Evolutionary conservation across 306 rosid genomes (phyloP), one percentile per base, ranked within the genome.

Genomic region (Vigna hirtella): DNA sequence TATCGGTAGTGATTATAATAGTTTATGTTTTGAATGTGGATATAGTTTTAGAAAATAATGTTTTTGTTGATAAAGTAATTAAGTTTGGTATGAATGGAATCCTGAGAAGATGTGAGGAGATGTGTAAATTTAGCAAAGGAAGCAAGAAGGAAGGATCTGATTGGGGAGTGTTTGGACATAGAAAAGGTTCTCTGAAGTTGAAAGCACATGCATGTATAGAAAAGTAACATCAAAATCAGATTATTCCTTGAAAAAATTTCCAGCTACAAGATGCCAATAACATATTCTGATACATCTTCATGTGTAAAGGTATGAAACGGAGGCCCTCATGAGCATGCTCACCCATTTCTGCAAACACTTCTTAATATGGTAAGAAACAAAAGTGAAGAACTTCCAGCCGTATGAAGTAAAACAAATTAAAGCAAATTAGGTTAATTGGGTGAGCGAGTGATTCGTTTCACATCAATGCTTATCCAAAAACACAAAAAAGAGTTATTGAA

Each of bases 81-180:
- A 30, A 30, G 32, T 30, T 30, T 30, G 32, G 32, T 30, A 30
- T 30, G 32, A 30, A 30, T 0, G 0, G 18, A 61, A 7, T 16
- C n/a, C 40, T 13, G 47, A 38, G 20, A 49, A 68, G 61, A 9
- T 26, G 69, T 66, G 51, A 59, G 67, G 79, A 79, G 59, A 28
- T 47, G 79, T 53, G 72, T 43, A 52, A 53, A n/a, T 4, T 17
- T 73, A 34, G 15, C 4, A 40, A 58, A 16, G 75, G 3, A 20
- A 42, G 43, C 3, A 24, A 15, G 28, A 70, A 42, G 45, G 68
- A 55, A 71, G 45, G 26, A 77, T 69, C 48, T 62, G 49, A 30
- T n/a, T 59, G 8, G 24, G 7, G 11, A 30, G 38, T 48, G 48
- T 24, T 7, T 56, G 20, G 20, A 3, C 45, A n/a, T 42, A 42